A percentile compares a stretch with the other conserved stretches of the same genome.
Conservation (phyloP, 441 rosid genomes). For the Populus hybrid region DNA sequence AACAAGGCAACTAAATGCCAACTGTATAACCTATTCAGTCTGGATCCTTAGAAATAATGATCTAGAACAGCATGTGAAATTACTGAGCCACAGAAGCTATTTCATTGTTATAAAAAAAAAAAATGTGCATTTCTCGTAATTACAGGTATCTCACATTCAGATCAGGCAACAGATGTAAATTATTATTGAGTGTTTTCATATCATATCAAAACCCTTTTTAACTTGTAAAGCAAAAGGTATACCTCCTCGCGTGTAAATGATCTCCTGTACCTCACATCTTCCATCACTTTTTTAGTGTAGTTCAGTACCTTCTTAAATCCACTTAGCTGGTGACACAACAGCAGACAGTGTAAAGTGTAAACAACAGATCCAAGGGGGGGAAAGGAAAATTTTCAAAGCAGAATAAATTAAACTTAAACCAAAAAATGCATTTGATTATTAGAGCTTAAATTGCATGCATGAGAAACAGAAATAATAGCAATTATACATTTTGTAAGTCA, state of each 20-base stretch:
- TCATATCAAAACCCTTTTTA: neutral
- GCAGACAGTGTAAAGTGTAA: conserved; percentile 17
- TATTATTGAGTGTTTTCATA: neutral
- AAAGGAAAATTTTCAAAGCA: conserved; percentile 1
- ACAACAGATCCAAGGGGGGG: neutral
- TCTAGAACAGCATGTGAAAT: neutral
- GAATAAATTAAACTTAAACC: neutral
- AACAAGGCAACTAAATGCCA: neutral
- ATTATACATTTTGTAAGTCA: conserved; percentile 85
- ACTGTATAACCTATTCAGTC: neutral
- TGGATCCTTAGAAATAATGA: neutral
- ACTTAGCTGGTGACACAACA: conserved; percentile 68
- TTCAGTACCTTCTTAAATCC: conserved; percentile 97
- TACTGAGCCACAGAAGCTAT: neutral
- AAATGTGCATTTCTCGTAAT: neutral
- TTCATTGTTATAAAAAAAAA: neutral
- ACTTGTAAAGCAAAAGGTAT: conserved; percentile 15
- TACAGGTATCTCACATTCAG: neutral
- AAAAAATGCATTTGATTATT: neutral
- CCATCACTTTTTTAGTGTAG: conserved; percentile 88
- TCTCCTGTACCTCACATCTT: conserved; percentile 78
- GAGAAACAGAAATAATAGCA: conserved; percentile 18
- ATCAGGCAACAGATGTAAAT: neutral
- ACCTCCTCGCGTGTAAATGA: conserved; percentile 95
- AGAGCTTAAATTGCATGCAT: neutral